Conservation (phyloP, 768 basidiomycete species). For the Gymnopilus dilepis region DNA sequence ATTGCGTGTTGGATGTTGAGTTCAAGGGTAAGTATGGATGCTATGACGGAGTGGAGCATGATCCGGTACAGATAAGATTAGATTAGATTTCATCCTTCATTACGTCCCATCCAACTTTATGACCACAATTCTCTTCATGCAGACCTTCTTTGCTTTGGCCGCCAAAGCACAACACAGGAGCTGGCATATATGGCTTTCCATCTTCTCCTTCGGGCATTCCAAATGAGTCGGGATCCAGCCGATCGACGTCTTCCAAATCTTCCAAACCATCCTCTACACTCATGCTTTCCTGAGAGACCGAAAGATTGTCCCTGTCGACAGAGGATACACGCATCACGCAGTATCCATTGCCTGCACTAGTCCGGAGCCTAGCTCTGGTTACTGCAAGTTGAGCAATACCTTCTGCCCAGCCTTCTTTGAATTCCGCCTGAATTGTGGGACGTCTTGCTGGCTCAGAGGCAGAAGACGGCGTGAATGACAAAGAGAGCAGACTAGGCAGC, state of each 20-base stretch:
- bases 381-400: constrained; percentile 59
- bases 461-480: constrained; percentile 48
- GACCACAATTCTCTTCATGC: constrained; percentile 47
- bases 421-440: constrained; percentile 51
- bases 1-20: neutral
- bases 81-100: constrained; percentile 37
- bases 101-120: constrained; percentile 40
- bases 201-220: constrained; percentile 23
- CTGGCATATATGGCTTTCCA: constrained; percentile 9
- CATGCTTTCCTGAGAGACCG: constrained; percentile 22
- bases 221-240: constrained; percentile 36
- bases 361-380: constrained; percentile 48
- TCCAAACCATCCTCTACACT: constrained; percentile 36
- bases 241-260: constrained; percentile 41
- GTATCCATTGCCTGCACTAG: constrained; percentile 53
- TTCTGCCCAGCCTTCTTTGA: constrained; percentile 66
- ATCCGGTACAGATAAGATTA: constrained; percentile 9
- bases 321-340: constrained; percentile 46
- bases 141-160: constrained; percentile 32
- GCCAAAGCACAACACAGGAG: constrained; percentile 48
- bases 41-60: neutral
- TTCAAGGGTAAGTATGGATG: neutral
- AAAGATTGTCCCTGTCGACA: neutral
- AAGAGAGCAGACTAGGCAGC: constrained; percentile 49
- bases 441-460: constrained; percentile 39